Base-by-base conservation (phyloP, 2,329 filamentous ascomycete species). In the Akanthomyces dipterigenus region DNA sequence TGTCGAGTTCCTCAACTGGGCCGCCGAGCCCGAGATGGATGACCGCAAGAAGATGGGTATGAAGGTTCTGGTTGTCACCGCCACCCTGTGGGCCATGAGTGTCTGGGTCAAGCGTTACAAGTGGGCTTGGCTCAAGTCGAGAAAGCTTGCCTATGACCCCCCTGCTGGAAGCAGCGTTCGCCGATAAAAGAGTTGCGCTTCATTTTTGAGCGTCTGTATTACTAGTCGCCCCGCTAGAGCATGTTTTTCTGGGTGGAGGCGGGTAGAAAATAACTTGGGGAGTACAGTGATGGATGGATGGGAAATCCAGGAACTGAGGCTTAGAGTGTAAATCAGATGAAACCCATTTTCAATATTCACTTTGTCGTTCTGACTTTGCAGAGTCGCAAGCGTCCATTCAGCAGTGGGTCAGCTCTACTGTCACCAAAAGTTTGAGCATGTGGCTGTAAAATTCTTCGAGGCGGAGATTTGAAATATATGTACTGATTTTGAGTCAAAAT, bases 61-160 rank as follows among this genome's bases (percentile, higher is more conserved):
- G 85, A 98, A 99, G 88, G 90, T 96, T 60, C 77, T 99, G 70
- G 87, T 89, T 67, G 85, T 96, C 68, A 86, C 87, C 60, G 83
- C 88, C 64, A 85, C 88, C 64, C 82, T 99, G 65, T 89, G 91
- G 74, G 91, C 91, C 62, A 72, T 98, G 71, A 96, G 90, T 76
- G 86, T 99, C 70, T 99, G 93, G 92, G 89, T 98, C 67, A 99
- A 99, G 90, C 88, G 93, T 81, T 99, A 99, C 88, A 99, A 98
- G 87, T 99, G 95, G 95, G 84, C 92, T 64, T 88, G 90, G 72
- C 81, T 99, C 77, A 99, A 99, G 89, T 89, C 92, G 70, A 88
- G 95, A 74, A 96, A 98, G 88, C 81, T 98, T 70, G 82, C 87
- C 70, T 96, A 96, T 80, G 89, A 87, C 75, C 90, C 91, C 65